Evolutionary conservation across 2,329 filamentous ascomycete genomes (phyloP), one percentile per base, ranked within the genome.

Genomic region (Ophiocordyceps camponoti-leonardi): DNA sequence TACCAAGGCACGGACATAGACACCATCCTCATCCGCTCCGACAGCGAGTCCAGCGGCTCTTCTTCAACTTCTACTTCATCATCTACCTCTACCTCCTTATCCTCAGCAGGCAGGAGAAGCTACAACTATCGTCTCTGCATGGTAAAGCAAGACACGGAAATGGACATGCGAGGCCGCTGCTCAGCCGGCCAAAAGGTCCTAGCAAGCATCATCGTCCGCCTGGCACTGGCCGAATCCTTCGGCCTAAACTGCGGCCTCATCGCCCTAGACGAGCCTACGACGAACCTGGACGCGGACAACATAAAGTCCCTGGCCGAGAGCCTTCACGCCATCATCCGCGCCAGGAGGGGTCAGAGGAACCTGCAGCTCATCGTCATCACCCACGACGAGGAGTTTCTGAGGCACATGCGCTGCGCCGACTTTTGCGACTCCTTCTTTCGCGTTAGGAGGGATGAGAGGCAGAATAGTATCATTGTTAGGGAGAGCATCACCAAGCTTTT

Each of bases 101-200:
- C 31, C 4, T 14, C 31, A 19, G 63, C 77, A 47, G 81, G 77
- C 45, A 87, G 86, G 56, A 80, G 86, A 55, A 84, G 73, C 50
- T 96, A 96, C 73, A 96, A 98, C 65, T 98, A 98, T 69, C 85
- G 92, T 42, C 82, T 98, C 6, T 88, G 86, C 63, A 98, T 98
- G 92, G 79, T 94, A 54, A 98, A 98, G 67, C 83, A 90, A 59
- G 87, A 93, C 57, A 86, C 84, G 1, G 92, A 98, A 63, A 94
- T 98, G 87, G 92, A 98, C 66, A 98, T 98, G 92, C 86, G 92
- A 50, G 93, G 92, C 1, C 85, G 92, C 46, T 98, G 92, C 71
- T 93, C 85, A 53, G 92, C 92, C 1, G 92, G 92, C 4, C 92
- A 98, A 61, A 95, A 94, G 64, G 90, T 98, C 26, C 77, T 98